These are phyloP conservation scores for Euryodendron excelsum DNA, from an alignment of 148 eudicot species.

Conservation along the genomic window DNA sequence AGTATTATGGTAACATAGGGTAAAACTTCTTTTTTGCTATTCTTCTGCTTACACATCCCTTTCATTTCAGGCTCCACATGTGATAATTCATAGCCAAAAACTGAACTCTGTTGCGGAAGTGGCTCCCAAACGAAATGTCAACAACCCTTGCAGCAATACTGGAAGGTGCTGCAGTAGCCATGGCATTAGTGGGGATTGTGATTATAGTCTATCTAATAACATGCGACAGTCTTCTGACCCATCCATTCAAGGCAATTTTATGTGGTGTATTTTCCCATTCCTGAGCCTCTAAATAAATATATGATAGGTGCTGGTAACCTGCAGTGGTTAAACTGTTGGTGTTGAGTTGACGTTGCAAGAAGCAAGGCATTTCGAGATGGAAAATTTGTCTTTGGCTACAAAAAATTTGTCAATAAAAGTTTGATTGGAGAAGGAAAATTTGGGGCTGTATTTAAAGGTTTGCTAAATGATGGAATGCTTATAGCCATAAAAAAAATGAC, in stretches of 20 bases:
- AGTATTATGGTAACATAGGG: too few species aligned
- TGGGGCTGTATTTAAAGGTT: constrained; percentile 91
- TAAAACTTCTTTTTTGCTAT: too few species aligned
- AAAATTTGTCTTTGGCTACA: constrained; percentile 72
- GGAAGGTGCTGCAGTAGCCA: constrained; percentile 99
- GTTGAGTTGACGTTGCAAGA: constrained; percentile 68
- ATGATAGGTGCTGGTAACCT: constrained; percentile 8
- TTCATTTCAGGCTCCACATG: constrained; percentile 45
- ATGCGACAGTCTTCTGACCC: constrained; percentile 86
- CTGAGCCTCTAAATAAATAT: neutral
- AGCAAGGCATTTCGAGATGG: constrained; percentile 66
- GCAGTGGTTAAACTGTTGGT: constrained; percentile 54
- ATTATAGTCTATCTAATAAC: constrained; percentile 39
- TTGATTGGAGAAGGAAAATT: constrained; percentile 94
- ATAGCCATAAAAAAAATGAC: constrained; percentile 85
- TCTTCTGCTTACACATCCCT: neutral
- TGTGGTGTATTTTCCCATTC: neutral
- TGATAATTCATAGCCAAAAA: constrained; percentile 23
- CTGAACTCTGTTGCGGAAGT: constrained; percentile 39
- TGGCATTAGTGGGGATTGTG: constrained; percentile 63
- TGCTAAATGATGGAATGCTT: constrained; percentile 86
- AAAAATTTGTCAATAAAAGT: constrained; percentile 66
- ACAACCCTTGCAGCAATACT: constrained; percentile 80
- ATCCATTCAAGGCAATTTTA: constrained; percentile 64
- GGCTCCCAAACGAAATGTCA: constrained; percentile 74